Conservation (phyloP, 495 filamentous ascomycete species). For the Tuber melanosporum region DNA sequence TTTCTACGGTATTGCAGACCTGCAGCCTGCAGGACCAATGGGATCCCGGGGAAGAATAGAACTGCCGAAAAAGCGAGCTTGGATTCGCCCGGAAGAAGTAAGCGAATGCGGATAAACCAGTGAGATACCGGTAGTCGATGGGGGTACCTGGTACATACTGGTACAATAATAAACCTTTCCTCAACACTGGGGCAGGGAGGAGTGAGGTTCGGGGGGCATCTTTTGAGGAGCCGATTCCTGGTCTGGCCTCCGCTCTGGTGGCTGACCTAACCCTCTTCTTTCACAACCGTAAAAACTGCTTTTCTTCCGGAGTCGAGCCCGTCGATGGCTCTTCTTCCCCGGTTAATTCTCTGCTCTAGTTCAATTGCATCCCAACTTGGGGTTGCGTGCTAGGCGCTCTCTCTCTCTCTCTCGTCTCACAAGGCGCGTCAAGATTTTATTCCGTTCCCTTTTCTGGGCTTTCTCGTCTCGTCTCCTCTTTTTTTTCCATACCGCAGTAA, state of each 20-base stretch:
- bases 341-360: not conserved
- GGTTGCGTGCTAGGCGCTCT: not conserved
- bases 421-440: not conserved
- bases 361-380: not conserved
- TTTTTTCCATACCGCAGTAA: not conserved
- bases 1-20: not conserved
- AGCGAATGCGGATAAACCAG: constrained; percentile 1
- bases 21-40: not conserved
- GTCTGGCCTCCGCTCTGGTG: not conserved
- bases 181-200: not conserved
- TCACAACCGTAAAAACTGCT: not conserved
- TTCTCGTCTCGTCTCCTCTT: not conserved
- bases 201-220: not conserved
- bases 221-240: not conserved
- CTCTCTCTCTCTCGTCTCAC: not conserved
- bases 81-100: not conserved
- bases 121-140: not conserved
- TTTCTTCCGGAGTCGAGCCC: not conserved
- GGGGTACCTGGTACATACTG: not conserved
- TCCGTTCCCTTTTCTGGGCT: not conserved
- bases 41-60: not conserved
- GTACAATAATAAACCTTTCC: not conserved
- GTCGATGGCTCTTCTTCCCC: not conserved
- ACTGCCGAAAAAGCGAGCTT: not conserved
- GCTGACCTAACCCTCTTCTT: not conserved